Evolutionary conservation across 2,329 filamentous ascomycete genomes (phyloP).

Genomic region (Pestalotiopsis sp.): DNA sequence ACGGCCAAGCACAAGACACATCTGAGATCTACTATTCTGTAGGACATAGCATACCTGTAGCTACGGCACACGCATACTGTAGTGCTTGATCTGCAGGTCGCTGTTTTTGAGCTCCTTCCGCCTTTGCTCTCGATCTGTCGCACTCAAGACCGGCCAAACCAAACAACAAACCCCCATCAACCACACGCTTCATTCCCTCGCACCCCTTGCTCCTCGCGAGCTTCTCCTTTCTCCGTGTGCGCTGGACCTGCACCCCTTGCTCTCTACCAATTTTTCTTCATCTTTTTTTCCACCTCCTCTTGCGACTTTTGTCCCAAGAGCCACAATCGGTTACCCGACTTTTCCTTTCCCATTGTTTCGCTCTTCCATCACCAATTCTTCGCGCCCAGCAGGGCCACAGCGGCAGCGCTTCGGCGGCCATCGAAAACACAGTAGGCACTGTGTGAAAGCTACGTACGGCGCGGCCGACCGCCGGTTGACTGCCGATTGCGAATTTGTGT

Average conservation of each 20-base stretch:
- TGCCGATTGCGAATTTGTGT: neutral
- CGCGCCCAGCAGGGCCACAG: neutral
- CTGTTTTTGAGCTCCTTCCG: neutral
- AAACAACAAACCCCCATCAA: neutral
- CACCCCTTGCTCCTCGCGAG: neutral
- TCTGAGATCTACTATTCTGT: neutral
- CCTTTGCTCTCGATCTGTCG: neutral
- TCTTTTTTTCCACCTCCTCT: neutral
- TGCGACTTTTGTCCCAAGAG: neutral
- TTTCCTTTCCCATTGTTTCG: neutral
- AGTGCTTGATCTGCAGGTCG: neutral
- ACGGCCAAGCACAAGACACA: neutral
- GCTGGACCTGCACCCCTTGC: neutral
- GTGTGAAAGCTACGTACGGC: neutral
- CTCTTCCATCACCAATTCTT: neutral
- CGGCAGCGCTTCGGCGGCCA: neutral
- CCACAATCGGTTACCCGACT: neutral
- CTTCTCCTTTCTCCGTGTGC: neutral
- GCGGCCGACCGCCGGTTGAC: slow-evolving; percentile 1
- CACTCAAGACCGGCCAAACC: neutral
- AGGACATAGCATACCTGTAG: neutral
- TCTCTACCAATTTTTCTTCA: neutral
- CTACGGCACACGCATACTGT: neutral
- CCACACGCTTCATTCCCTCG: neutral
- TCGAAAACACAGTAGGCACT: neutral